Evolutionary conservation across 2,329 filamentous ascomycete genomes (phyloP).

Genomic region (Scytalidium lignicola): DNA sequence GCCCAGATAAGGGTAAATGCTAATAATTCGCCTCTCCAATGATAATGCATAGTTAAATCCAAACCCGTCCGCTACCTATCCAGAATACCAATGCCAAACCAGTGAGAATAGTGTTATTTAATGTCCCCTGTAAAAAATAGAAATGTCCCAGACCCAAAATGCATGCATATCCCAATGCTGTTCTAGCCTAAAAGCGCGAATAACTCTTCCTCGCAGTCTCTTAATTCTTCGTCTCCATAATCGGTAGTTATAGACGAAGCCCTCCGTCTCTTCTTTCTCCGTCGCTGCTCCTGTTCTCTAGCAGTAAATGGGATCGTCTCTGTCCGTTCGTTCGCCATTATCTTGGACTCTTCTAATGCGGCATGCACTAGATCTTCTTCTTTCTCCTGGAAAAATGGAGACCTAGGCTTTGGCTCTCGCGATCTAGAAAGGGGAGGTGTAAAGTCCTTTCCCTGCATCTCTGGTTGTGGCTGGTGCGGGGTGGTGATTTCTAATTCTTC

Average conservation of each 20-base stretch:
- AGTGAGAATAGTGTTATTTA: too few species aligned
- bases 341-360: constrained; percentile 18
- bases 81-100: too few species aligned
- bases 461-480: neutral
- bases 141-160: neutral
- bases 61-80: too few species aligned
- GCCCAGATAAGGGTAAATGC: too few species aligned
- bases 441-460: too few species aligned
- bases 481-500: neutral
- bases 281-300: neutral
- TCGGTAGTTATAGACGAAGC: constrained; percentile 17
- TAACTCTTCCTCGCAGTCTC: constrained; percentile 18
- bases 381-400: constrained; percentile 23
- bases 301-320: neutral
- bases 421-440: too few species aligned
- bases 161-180: constrained; percentile 8
- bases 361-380: constrained; percentile 21
- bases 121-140: too few species aligned
- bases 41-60: too few species aligned
- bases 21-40: too few species aligned
- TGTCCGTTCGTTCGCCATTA: neutral
- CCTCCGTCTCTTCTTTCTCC: constrained; percentile 4
- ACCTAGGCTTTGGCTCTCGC: constrained; percentile 3
- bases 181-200: constrained; percentile 4
- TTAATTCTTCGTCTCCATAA: constrained; percentile 26